Evolutionary conservation across 148 eudicot species (phyloP).

Genomic region (Vaccinium darrowii): DNA sequence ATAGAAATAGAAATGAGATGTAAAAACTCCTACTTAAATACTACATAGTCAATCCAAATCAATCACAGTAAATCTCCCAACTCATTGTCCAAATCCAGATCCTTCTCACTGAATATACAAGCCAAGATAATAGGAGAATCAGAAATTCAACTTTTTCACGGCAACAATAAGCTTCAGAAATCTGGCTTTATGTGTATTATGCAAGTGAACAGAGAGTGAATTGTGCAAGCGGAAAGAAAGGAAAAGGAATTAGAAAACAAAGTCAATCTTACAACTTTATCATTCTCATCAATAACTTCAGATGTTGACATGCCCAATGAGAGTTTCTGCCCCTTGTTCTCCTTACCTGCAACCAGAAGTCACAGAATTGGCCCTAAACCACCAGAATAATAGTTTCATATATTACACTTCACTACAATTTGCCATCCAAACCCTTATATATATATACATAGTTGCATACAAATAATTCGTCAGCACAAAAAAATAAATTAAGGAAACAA

Average conservation of each 20-base stretch:
- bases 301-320: constrained; percentile 33
- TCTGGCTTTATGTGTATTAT: neutral
- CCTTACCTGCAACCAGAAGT: constrained; percentile 21
- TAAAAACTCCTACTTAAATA: neutral
- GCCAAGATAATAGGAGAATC: neutral
- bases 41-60: neutral
- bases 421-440: neutral
- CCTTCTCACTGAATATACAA: neutral
- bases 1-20: neutral
- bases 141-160: neutral
- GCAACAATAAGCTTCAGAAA: neutral
- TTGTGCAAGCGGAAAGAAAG: neutral
- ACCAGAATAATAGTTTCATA: constrained; percentile 3
- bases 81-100: neutral
- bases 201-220: neutral
- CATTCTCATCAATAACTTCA: constrained; percentile 32
- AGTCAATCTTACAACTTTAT: constrained; percentile 27
- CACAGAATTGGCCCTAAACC: constrained; percentile 1
- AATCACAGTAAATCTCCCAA: neutral
- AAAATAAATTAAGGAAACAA: no score
- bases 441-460: no score
- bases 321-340: constrained; percentile 24
- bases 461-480: no score
- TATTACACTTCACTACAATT: neutral
- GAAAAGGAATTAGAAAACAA: neutral